These are phyloP conservation scores for Candida tammaniensis DNA, from an alignment of 805 yeast species.

Conservation along the genomic window DNA sequence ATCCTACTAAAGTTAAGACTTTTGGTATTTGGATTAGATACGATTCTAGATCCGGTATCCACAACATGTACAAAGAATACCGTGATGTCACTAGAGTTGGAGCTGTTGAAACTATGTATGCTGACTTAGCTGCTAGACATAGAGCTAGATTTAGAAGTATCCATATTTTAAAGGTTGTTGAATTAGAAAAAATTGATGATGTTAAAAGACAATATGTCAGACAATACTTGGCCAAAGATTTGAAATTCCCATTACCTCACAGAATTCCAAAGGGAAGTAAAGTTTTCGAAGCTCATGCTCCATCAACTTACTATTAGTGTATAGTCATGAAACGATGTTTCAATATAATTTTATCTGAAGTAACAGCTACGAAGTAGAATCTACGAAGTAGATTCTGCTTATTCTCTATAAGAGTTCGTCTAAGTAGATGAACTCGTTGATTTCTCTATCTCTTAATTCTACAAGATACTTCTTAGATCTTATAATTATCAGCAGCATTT, in stretches of 20 bases:
- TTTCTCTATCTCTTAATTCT: too few relatives aligned
- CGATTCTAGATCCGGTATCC: constrained; percentile 99
- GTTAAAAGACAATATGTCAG: constrained; percentile 99
- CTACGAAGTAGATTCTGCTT: too few relatives aligned
- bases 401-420: too few relatives aligned
- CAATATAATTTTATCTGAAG: too few relatives aligned
- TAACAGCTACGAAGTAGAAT: too few relatives aligned
- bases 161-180: constrained; percentile 99
- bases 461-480: too few relatives aligned
- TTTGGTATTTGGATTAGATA: constrained; percentile 99
- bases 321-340: too few relatives aligned
- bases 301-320: constrained; percentile 95
- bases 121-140: constrained; percentile 99
- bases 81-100: constrained; percentile 99
- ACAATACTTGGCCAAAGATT: constrained; percentile 92
- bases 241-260: constrained; percentile 99
- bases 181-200: constrained; percentile 95
- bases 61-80: constrained; percentile 99
- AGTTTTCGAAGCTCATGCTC: constrained; percentile 89
- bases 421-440: too few relatives aligned
- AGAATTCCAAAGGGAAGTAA: constrained; percentile 89
- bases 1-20: constrained; percentile 99
- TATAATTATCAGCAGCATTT: too few relatives aligned
- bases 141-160: constrained; percentile 99
- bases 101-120: constrained; percentile 98